Conservation (phyloP, 345 rosid genomes). For the Carallia pectinifolia region DNA sequence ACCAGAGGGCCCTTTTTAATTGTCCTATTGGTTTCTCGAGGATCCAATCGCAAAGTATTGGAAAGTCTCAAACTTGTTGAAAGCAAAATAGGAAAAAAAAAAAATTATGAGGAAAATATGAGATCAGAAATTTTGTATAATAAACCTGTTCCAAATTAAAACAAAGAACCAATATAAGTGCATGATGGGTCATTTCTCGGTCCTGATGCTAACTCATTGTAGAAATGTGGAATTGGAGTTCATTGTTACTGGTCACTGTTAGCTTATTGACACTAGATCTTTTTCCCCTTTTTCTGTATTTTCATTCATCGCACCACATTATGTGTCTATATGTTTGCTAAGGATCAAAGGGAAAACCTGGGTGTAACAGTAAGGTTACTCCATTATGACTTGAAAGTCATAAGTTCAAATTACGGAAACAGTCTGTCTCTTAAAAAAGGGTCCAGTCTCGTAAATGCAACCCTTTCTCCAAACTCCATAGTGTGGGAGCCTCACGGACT, state of each 20-base stretch:
- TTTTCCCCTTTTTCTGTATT: neutral
- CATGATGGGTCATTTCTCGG: conserved; percentile 7
- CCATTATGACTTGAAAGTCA: too few species aligned
- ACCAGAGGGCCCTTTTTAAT: neutral
- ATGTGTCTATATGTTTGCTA: neutral
- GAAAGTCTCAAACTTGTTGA: neutral
- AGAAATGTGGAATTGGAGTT: conserved; percentile 6
- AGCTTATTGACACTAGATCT: neutral
- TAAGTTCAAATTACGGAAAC: too few species aligned
- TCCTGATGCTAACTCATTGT: conserved; percentile 3
- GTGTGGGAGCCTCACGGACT: neutral
- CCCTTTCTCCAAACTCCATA: too few species aligned
- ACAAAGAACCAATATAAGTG: neutral
- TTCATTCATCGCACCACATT: conserved; percentile 6
- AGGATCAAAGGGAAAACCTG: too few species aligned
- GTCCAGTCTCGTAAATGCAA: too few species aligned
- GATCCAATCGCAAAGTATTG: neutral
- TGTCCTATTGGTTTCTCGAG: neutral
- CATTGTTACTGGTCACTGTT: neutral
- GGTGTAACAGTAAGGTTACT: too few species aligned
- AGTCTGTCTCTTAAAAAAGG: too few species aligned
- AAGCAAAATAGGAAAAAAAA: neutral
- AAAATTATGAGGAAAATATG: neutral
- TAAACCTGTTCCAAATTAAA: neutral
- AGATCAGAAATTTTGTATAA: neutral